Evolutionary conservation across 1,139 yeast genomes (phyloP).

Genomic region (Blastobotrys illinoisensis): DNA sequence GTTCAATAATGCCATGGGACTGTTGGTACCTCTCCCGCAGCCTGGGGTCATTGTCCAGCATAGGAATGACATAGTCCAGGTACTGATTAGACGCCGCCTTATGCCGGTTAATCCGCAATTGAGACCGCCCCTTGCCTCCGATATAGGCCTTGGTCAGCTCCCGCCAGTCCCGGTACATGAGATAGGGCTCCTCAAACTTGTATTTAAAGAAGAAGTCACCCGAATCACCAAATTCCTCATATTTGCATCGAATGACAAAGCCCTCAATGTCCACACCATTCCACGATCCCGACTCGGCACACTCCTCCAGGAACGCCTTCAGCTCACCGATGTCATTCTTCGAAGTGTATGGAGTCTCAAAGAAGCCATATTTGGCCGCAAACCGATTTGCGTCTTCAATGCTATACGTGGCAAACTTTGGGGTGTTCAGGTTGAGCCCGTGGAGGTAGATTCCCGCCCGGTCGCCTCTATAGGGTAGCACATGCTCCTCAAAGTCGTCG

Average conservation of each 20-base stretch:
- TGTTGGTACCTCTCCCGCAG: conserved; percentile 43
- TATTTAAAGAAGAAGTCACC: conserved; percentile 76
- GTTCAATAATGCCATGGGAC: conserved; percentile 69
- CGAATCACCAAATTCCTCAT: background rate
- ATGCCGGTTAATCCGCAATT: conserved; percentile 47
- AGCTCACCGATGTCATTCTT: conserved; percentile 41
- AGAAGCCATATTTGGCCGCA: conserved; percentile 71
- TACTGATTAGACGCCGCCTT: conserved; percentile 60
- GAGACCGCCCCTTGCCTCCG: conserved; percentile 38
- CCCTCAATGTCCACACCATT: conserved; percentile 80
- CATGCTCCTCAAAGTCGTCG: conserved; percentile 91
- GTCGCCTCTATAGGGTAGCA: conserved; percentile 62
- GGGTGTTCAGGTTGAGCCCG: conserved; percentile 71
- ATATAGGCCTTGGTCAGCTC: conserved; percentile 71
- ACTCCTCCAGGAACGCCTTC: conserved; percentile 47
- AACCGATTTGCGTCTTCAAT: conserved; percentile 55
- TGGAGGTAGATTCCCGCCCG: conserved; percentile 82
- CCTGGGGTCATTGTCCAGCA: conserved; percentile 40
- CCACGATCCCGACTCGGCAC: conserved; percentile 66
- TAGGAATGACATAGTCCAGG: conserved; percentile 56
- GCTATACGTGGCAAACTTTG: conserved; percentile 58
- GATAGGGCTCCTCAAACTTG: conserved; percentile 93
- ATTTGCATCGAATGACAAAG: conserved; percentile 71
- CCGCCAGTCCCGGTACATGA: conserved; percentile 84
- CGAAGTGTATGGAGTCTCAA: conserved; percentile 43